Conservation (phyloP, 176 grass and related monocot genomes). For the Raddia guianensis region DNA sequence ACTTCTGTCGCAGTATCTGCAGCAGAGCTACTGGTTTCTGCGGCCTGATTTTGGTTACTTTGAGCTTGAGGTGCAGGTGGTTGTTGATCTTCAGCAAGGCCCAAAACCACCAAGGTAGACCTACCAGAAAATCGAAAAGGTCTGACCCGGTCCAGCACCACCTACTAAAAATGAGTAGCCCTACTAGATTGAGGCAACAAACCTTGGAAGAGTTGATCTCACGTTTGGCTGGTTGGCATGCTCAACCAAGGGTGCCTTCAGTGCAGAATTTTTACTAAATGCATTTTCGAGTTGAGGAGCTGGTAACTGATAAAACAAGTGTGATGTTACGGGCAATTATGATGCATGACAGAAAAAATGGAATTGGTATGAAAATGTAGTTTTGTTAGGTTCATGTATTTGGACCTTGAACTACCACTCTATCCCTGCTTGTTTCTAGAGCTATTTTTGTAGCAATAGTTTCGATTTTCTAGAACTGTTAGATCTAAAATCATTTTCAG, state of each 20-base stretch:
- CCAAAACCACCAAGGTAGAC: constrained; percentile 81
- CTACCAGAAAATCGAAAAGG: constrained; percentile 40
- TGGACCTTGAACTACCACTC: neutral
- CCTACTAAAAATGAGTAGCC: neutral
- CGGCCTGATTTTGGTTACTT: constrained; percentile 72
- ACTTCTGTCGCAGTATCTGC: constrained; percentile 63
- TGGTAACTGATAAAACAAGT: constrained; percentile 67
- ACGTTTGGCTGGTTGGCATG: constrained; percentile 86
- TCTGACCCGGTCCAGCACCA: constrained; percentile 21
- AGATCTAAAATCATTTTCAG: neutral
- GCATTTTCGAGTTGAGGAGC: constrained; percentile 95
- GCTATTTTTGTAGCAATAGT: neutral
- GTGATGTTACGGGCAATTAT: neutral
- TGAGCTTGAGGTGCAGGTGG: constrained; percentile 49
- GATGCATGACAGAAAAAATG: constrained; percentile 4
- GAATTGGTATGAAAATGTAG: neutral
- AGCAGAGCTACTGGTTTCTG: constrained; percentile 77
- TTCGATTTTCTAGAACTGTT: neutral
- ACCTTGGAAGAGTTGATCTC: constrained; percentile 80
- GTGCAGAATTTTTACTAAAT: constrained; percentile 68
- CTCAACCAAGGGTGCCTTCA: constrained; percentile 80
- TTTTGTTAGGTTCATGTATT: no score
- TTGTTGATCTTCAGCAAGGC: constrained; percentile 68
- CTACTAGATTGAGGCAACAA: neutral
- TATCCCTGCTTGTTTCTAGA: neutral